Percentiles rank a stretch among this genome's conserved stretches.
Evolutionary conservation across 192 early-diverging fungal genomes (phyloP).

Genomic region (Fimicolochytrium jonesii): DNA sequence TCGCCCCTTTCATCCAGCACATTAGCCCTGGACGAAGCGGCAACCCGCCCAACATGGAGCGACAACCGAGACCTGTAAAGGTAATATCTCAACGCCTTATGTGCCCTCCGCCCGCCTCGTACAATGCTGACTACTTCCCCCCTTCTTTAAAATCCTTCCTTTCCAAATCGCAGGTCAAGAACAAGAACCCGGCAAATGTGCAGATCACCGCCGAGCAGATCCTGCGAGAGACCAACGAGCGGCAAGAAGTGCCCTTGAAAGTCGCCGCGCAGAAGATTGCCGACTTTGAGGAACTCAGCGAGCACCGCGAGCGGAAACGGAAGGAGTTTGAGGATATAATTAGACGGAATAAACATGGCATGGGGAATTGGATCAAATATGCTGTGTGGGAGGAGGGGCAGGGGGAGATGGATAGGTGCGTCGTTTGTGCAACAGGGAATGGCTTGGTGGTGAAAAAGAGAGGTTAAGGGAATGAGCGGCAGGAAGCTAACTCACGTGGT

Average conservation of each 20-base stretch:
- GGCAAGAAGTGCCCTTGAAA: constrained; percentile 58
- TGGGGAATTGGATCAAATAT: constrained; percentile 93
- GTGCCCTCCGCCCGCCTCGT: not conserved
- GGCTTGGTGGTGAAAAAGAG: too few relatives aligned
- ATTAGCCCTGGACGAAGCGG: too few relatives aligned
- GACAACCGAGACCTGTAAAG: constrained; percentile 28
- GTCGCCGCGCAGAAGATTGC: constrained; percentile 83
- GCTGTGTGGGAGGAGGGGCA: constrained; percentile 94
- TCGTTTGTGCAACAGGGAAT: too few relatives aligned
- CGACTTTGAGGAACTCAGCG: constrained; percentile 88
- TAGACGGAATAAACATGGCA: constrained; percentile 75
- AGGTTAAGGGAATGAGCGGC: too few relatives aligned
- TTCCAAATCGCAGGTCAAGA: constrained; percentile 66
- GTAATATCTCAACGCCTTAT: not conserved
- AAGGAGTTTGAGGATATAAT: constrained; percentile 94
- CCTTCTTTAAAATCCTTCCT: too few relatives aligned
- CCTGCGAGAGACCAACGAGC: constrained; percentile 88
- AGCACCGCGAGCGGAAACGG: constrained; percentile 84
- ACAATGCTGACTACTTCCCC: not conserved
- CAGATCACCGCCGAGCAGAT: constrained; percentile 99
- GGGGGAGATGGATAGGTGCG: constrained; percentile 72
- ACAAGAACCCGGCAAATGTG: constrained; percentile 94
- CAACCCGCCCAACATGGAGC: constrained; percentile 15
- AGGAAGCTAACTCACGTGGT: not conserved
- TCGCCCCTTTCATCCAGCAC: too few relatives aligned